Percentiles rank a stretch among this genome's conserved stretches.
Evolutionary conservation across 768 basidiomycete genomes (phyloP).

Genomic region (Rhizopogon vesiculosus): DNA sequence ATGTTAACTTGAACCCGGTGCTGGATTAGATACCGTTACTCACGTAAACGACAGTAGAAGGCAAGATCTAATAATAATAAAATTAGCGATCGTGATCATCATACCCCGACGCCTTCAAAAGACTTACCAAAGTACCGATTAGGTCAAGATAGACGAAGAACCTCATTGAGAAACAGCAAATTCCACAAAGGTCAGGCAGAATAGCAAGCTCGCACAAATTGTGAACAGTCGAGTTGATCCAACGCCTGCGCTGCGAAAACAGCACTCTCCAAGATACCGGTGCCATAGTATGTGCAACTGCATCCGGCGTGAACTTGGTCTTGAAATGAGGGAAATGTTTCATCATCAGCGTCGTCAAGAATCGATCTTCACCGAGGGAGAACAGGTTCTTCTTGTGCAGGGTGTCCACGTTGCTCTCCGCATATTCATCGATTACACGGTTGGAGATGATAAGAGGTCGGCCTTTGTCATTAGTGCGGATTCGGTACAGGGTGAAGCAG

Average conservation of each 20-base stretch:
- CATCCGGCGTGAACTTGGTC: conserved; percentile 66
- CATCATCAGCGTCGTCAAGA: conserved; percentile 61
- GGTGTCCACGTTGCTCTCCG: conserved; percentile 62
- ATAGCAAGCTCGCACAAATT: conserved; percentile 63
- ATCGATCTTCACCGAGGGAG: conserved; percentile 69
- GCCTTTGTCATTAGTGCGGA: conserved; percentile 69
- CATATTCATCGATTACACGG: conserved; percentile 65
- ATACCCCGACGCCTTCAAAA: not conserved
- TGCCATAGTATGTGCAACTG: conserved; percentile 57
- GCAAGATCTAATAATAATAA: conserved; percentile 38
- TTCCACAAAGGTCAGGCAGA: conserved; percentile 59
- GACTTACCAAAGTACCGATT: conserved; percentile 51
- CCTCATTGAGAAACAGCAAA: conserved; percentile 73
- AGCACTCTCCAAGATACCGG: conserved; percentile 59
- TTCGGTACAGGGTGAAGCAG: conserved; percentile 67
- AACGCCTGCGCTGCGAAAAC: conserved; percentile 64
- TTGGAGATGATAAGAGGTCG: conserved; percentile 70
- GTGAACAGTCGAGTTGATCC: conserved; percentile 73
- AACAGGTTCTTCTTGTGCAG: conserved; percentile 70
- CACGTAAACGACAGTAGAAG: conserved; percentile 60
- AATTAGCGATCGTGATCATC: conserved; percentile 4
- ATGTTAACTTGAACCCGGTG: conserved; percentile 10
- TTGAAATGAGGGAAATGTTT: conserved; percentile 69
- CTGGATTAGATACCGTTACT: conserved; percentile 15
- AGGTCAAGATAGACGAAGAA: conserved; percentile 69